These are phyloP conservation scores for Colletotrichum somersetense DNA, from an alignment of 2,329 filamentous ascomycete genomes.

Conservation along the genomic window DNA sequence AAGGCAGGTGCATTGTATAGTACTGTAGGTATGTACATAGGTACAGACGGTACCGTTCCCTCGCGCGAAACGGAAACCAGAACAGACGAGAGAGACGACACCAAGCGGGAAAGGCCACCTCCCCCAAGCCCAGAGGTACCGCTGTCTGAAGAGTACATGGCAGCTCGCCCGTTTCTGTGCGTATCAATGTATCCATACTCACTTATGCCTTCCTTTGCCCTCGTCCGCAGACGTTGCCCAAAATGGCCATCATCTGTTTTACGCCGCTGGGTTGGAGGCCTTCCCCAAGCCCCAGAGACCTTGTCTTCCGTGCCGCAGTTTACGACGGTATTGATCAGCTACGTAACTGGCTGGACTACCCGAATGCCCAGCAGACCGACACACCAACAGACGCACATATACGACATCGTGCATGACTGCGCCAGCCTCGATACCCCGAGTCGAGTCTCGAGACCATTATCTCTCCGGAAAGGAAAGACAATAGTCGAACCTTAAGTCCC, in stretches of 20 bases:
- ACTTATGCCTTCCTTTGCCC: slow-evolving; percentile 19
- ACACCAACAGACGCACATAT: slow-evolving; percentile 26
- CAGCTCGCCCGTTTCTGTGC: slow-evolving; percentile 29
- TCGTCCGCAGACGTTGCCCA: slow-evolving; percentile 13
- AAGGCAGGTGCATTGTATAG: neutral
- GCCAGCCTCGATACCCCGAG: slow-evolving; percentile 23
- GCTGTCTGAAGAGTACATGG: slow-evolving; percentile 35
- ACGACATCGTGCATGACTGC: slow-evolving; percentile 38
- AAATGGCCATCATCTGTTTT: neutral
- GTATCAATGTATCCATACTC: slow-evolving; percentile 9
- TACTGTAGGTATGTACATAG: no score
- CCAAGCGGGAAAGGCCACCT: neutral
- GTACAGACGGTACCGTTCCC: neutral
- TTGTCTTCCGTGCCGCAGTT: neutral
- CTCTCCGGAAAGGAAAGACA: slow-evolving; percentile 15
- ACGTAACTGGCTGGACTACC: neutral
- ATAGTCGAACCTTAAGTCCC: neutral
- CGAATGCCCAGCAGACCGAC: neutral
- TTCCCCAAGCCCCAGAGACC: slow-evolving; percentile 21
- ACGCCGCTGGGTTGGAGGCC: slow-evolving; percentile 16
- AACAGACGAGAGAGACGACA: slow-evolving; percentile 11
- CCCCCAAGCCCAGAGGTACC: slow-evolving; percentile 37
- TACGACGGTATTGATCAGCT: neutral
- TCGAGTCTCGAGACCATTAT: neutral
- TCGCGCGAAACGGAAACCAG: slow-evolving; percentile 17